Evolutionary conservation across 768 basidiomycete species (phyloP).

Genomic region (Tulasnella calospora): DNA sequence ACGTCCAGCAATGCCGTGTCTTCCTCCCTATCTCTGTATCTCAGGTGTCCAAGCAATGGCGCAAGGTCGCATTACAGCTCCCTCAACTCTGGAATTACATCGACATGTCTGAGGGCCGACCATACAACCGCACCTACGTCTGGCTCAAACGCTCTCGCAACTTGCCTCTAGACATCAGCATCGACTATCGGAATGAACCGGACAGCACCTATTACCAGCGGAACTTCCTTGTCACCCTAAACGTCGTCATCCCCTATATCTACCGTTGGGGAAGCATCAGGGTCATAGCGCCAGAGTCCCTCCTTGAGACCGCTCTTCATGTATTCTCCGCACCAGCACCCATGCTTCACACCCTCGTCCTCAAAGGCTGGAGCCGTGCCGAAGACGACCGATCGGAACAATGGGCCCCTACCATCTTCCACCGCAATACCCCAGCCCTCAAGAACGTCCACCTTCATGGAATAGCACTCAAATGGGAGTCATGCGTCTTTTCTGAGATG

Average conservation of each 20-base stretch:
- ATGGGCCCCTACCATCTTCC: conserved; percentile 22
- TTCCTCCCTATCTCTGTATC: conserved; percentile 19
- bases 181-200: conserved; percentile 18
- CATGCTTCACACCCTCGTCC: conserved; percentile 15
- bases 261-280: conserved; percentile 15
- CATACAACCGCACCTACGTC: conserved; percentile 18
- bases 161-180: conserved; percentile 17
- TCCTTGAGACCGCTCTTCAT: conserved; percentile 22
- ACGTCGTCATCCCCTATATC: conserved; percentile 20
- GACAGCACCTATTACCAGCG: conserved; percentile 10
- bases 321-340: conserved; percentile 23
- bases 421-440: conserved; percentile 14
- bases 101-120: conserved; percentile 21
- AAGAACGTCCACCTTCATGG: conserved; percentile 14
- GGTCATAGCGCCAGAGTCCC: neutral
- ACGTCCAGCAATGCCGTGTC: conserved; percentile 11
- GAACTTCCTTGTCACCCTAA: conserved; percentile 25
- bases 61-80: conserved; percentile 3
- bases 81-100: conserved; percentile 23
- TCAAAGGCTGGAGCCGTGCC: conserved; percentile 16
- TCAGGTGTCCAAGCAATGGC: conserved; percentile 22
- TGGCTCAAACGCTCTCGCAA: conserved; percentile 26
- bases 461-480: conserved; percentile 16
- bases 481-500: conserved; percentile 14
- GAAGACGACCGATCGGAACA: neutral